A percentile compares a stretch with the other conserved stretches of the same genome.
phyloP scores from a whole-genome alignment of 495 filamentous ascomycete genomes.

The Xylaria acuta region DNA sequence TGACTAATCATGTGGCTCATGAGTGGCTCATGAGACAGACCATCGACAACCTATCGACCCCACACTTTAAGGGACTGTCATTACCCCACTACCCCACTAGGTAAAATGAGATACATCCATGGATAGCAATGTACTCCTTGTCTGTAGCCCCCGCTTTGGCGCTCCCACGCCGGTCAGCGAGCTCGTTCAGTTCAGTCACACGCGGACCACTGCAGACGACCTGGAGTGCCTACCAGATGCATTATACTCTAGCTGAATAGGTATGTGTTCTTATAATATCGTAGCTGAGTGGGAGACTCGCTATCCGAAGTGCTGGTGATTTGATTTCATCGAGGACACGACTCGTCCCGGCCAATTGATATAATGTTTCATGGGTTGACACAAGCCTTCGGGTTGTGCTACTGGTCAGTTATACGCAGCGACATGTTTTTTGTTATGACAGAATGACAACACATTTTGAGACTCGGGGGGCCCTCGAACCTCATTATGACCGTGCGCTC shows the following conservation, averaged over 20 bases:
- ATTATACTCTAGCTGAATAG: not conserved
- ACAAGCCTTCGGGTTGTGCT: not conserved
- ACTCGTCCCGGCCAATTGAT: not conserved
- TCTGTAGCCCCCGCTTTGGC: not conserved
- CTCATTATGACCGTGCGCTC: slow-evolving; percentile 2
- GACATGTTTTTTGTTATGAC: not conserved
- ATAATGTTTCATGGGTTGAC: not conserved
- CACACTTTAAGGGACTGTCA: not conserved
- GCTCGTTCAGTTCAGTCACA: not conserved
- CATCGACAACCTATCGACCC: not conserved
- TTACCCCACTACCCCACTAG: slow-evolving; percentile 15
- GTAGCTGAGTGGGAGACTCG: slow-evolving; percentile 5
- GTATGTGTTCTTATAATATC: not conserved
- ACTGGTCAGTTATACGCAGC: not conserved
- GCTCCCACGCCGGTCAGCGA: slow-evolving; percentile 3
- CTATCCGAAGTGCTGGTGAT: slow-evolving; percentile 6
- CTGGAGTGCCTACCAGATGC: not conserved
- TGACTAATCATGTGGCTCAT: slow-evolving; percentile 1
- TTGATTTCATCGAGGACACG: not conserved
- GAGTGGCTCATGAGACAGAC: not conserved
- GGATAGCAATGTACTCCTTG: not conserved
- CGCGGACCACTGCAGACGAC: not conserved
- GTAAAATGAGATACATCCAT: not conserved
- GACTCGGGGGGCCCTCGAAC: not conserved
- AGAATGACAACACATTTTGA: not conserved